Base-by-base conservation (phyloP, 805 yeast species). In the Nakazawaea molendinolei region DNA sequence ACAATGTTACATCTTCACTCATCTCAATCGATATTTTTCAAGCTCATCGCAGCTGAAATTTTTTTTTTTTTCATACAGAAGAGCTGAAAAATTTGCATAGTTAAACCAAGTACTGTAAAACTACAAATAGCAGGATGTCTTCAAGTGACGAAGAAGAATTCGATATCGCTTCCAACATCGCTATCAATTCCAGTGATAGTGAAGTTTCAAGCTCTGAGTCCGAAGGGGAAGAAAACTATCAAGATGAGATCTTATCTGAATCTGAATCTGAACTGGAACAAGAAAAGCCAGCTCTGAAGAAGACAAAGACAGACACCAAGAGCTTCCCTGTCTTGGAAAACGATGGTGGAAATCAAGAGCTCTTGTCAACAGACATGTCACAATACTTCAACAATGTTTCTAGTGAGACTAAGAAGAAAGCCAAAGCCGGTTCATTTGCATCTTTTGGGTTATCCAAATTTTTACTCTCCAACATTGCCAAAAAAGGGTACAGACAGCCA, bases 401-500 rank as follows among this genome's bases (percentile, higher is more conserved):
- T 64, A 43, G 63, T 59, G 47, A 71, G 67, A 19, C 55, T 44
- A 47, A 61, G 23, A 75, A 74, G 51, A 79, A 76, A 50, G 78
- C 76, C 30, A 79, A 83, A 53, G 71, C 71, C 34, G 95, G 96
- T 25, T 74, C 94, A 18, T 90, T 90, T 65, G 86, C 86, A 3
- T 80, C 95, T 31, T 84, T 90, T 61, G 97, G 97, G 1, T 68
- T 92, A 33, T 81, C 95, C 12, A 81, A 80, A 52, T 64, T 71
- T 36, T 57, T 89, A 5, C 53, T 87, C 40, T 59, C 67, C 16
- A 90, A 86, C 49, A 80, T 92, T 38, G 53, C 74, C 38, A 79
- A 76, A 42, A 89, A 86, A 53, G 99, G 99, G 0, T 92, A 78
- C 63, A 81, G 76, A 46, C 92, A 83, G 46, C 99, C 99, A 10